Evolutionary conservation across 352 stramenopile genomes (phyloP).

Genomic region (Pythium aristosporum): DNA sequence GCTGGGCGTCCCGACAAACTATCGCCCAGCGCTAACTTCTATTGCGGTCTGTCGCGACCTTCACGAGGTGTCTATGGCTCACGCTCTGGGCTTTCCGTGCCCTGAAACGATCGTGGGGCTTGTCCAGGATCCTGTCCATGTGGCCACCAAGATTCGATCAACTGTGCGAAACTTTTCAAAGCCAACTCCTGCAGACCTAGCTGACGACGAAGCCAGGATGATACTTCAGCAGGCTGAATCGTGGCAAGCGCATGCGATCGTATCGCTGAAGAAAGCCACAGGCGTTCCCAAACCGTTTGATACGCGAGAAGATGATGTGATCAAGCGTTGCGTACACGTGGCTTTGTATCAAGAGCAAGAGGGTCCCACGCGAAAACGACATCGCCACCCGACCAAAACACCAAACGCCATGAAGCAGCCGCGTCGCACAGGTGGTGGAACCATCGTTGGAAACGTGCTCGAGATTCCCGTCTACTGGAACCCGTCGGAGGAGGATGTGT

Average conservation of each 20-base stretch:
- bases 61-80: constrained; percentile 59
- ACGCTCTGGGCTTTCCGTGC: constrained; percentile 70
- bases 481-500: constrained; percentile 69
- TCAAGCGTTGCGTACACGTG: constrained; percentile 79
- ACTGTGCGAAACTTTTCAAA: constrained; percentile 28
- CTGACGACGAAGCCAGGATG: constrained; percentile 33
- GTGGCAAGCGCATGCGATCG: constrained; percentile 58
- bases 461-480: constrained; percentile 78
- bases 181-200: constrained; percentile 17
- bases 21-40: constrained; percentile 63
- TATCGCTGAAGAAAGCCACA: constrained; percentile 70
- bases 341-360: constrained; percentile 75
- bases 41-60: constrained; percentile 44
- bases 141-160: constrained; percentile 31
- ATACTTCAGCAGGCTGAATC: constrained; percentile 56
- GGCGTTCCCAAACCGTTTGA: constrained; percentile 79
- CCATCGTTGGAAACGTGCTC: constrained; percentile 66
- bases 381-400: neutral
- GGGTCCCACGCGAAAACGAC: neutral
- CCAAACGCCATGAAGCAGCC: neutral
- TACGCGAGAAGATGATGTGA: constrained; percentile 68
- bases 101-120: constrained; percentile 60
- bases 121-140: constrained; percentile 35
- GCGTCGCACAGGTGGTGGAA: neutral
- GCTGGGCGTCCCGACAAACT: constrained; percentile 80